Evolutionary conservation across 2,329 filamentous ascomycete genomes (phyloP).

Genomic region (Colletotrichum scovillei): DNA sequence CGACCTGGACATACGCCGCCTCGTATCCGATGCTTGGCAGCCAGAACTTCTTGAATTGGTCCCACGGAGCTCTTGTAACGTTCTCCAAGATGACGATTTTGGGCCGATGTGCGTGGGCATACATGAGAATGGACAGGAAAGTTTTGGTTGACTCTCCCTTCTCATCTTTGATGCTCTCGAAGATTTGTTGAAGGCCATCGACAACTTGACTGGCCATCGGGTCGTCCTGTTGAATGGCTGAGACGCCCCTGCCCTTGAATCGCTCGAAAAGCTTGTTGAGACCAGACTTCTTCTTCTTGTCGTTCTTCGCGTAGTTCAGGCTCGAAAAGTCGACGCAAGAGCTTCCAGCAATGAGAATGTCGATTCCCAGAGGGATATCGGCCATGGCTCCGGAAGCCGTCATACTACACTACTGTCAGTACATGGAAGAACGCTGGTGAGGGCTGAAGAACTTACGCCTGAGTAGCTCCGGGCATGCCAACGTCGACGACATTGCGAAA

Average conservation of each 20-base stretch:
- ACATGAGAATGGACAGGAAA: constrained; percentile 70
- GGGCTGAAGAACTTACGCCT: constrained; percentile 55
- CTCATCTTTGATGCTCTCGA: constrained; percentile 66
- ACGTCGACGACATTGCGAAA: constrained; percentile 72
- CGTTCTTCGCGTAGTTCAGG: constrained; percentile 64
- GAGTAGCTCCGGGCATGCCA: constrained; percentile 45
- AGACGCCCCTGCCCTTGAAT: constrained; percentile 55
- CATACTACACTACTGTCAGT: constrained; percentile 53
- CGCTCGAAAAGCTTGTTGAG: constrained; percentile 63
- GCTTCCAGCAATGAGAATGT: constrained; percentile 78
- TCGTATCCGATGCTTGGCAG: constrained; percentile 65
- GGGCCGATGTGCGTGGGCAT: constrained; percentile 66
- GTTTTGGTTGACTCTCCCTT: constrained; percentile 75
- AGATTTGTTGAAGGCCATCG: constrained; percentile 46
- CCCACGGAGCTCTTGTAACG: constrained; percentile 71
- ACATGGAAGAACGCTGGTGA: constrained; percentile 5
- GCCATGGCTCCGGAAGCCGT: constrained; percentile 74
- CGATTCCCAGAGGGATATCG: constrained; percentile 65
- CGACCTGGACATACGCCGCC: constrained; percentile 60
- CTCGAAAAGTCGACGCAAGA: constrained; percentile 81
- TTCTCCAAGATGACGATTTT: constrained; percentile 79
- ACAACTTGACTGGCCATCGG: not conserved
- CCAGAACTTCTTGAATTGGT: constrained; percentile 53
- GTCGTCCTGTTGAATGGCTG: constrained; percentile 51
- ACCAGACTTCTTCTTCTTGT: constrained; percentile 58